Evolutionary conservation across 306 rosid genomes (phyloP).

Genomic region (Elaeagnus macrophylla): DNA sequence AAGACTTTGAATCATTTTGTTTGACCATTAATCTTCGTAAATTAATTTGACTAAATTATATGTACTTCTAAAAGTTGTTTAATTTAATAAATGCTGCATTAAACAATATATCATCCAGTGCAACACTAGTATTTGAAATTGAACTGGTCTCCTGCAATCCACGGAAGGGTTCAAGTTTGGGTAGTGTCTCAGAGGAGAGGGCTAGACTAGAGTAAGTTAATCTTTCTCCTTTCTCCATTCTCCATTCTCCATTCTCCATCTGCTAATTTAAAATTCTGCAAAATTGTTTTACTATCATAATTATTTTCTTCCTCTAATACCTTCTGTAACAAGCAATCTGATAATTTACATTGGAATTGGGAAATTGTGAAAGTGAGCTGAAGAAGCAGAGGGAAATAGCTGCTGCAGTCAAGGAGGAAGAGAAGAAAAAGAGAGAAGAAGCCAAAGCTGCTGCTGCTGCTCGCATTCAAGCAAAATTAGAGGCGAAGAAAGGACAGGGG

Average conservation of each 20-base stretch:
- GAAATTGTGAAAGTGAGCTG: constrained; percentile 49
- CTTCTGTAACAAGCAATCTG: neutral
- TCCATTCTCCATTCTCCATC: neutral
- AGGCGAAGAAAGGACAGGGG: constrained; percentile 77
- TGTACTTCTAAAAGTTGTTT: too few relatives aligned
- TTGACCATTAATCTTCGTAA: neutral
- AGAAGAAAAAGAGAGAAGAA: constrained; percentile 77
- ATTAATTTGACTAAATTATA: too few relatives aligned
- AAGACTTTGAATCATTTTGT: neutral
- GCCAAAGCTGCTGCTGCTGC: constrained; percentile 92
- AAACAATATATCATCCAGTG: constrained; percentile 37
- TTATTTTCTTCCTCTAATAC: neutral
- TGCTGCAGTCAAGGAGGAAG: constrained; percentile 82
- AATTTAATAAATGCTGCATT: neutral
- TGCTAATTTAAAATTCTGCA: neutral
- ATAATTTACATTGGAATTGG: constrained; percentile 13
- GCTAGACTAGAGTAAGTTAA: constrained; percentile 84
- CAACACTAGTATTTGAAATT: constrained; percentile 84
- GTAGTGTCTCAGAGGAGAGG: constrained; percentile 89
- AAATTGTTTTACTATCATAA: neutral
- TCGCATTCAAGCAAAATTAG: constrained; percentile 88
- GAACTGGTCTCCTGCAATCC: constrained; percentile 88
- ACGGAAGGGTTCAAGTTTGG: constrained; percentile 76
- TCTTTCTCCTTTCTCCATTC: neutral
- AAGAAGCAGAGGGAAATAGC: constrained; percentile 90